These are phyloP conservation scores for Cryptosporidium xiaoi DNA, from an alignment of 169 alveolate genomes.

Conservation along the genomic window DNA sequence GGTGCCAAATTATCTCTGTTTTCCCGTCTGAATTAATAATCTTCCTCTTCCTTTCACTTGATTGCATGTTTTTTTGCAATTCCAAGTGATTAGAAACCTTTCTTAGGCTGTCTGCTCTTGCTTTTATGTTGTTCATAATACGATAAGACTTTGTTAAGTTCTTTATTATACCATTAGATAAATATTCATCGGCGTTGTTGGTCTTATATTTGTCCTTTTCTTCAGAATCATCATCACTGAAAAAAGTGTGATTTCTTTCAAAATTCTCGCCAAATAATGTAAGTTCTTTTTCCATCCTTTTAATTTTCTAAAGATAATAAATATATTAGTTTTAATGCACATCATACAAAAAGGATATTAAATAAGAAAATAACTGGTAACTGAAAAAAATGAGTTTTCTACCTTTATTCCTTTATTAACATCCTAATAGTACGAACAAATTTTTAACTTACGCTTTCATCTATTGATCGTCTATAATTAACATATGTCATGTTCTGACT, in stretches of 20 bases:
- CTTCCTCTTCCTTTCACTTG: slow-evolving; percentile 47
- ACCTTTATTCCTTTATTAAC: too few relatives aligned
- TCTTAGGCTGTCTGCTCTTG: slow-evolving; percentile 26
- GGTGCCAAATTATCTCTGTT: slow-evolving; percentile 37
- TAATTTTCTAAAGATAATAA: slow-evolving; percentile 40
- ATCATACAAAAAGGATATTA: not conserved
- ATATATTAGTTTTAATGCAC: not conserved
- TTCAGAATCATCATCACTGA: slow-evolving; percentile 26
- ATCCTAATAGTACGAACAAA: too few relatives aligned
- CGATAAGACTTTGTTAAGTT: slow-evolving; percentile 41
- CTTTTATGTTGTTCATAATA: slow-evolving; percentile 38
- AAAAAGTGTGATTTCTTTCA: slow-evolving; percentile 39
- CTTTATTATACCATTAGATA: slow-evolving; percentile 19
- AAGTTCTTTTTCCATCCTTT: slow-evolving; percentile 45
- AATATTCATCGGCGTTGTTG: not conserved
- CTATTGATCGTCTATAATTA: slow-evolving; percentile 47
- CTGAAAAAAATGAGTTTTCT: too few relatives aligned
- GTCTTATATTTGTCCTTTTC: not conserved
- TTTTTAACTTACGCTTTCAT: slow-evolving; percentile 46
- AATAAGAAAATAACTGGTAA: not conserved
- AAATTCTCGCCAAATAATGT: slow-evolving; percentile 38
- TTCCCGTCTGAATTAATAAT: slow-evolving; percentile 21
- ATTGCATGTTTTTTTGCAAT: slow-evolving; percentile 25
- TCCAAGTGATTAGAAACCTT: slow-evolving; percentile 30
- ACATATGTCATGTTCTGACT: slow-evolving; percentile 64